A percentile compares a stretch with the other conserved stretches of the same genome.
phyloP scores from a whole-genome alignment of 1,139 yeast species.

The Lodderomyces parapsilosis region DNA sequence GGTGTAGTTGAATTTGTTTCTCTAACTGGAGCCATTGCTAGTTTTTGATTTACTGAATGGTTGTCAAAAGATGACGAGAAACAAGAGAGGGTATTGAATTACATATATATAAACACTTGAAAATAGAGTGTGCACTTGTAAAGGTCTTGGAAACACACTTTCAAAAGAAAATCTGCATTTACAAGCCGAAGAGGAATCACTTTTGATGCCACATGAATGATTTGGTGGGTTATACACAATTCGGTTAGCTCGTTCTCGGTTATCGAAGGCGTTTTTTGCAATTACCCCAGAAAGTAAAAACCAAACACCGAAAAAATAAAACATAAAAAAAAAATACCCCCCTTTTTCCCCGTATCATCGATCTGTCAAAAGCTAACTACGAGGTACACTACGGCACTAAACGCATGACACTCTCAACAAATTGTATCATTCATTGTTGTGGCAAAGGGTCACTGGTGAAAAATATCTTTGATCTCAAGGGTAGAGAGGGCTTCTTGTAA shows the following conservation, averaged over 20 bases:
- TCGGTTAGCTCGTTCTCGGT: not conserved
- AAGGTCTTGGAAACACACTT: constrained; percentile 1
- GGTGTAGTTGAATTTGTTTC: constrained; percentile 4
- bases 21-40: constrained; percentile 12
- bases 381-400: not conserved
- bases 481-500: not conserved
- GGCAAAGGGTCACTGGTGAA: not conserved
- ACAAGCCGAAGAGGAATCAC: not conserved
- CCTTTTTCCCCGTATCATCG: too few species aligned
- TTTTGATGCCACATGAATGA: not conserved
- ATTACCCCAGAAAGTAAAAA: constrained; percentile 1
- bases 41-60: not conserved
- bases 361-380: not conserved
- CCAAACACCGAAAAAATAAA: not conserved
- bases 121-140: not conserved
- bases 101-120: not conserved
- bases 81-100: not conserved
- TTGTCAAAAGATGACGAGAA: not conserved
- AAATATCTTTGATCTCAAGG: too few species aligned
- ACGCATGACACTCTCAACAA: not conserved
- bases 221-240: not conserved
- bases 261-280: not conserved
- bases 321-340: not conserved
- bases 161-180: not conserved
- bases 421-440: not conserved